Conservation (phyloP, 1,284 basidiomycete species). For the Coniferiporia weirii region DNA sequence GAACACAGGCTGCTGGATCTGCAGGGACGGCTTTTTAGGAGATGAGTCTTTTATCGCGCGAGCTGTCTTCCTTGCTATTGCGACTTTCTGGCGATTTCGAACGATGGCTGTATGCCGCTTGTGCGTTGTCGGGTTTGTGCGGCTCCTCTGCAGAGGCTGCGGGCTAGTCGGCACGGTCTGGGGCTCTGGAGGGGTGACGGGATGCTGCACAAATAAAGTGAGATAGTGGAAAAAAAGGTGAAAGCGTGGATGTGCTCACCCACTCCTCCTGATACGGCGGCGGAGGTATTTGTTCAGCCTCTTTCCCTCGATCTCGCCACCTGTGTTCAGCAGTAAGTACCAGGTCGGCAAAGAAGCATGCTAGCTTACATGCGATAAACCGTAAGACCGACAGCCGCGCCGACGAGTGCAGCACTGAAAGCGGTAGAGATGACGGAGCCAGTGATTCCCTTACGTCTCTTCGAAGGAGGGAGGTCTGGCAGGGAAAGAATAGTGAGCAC, state of each 20-base stretch:
- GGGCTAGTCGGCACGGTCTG: not conserved
- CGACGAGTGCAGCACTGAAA: conserved; percentile 73
- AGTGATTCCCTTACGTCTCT: conserved; percentile 62
- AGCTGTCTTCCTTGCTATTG: not conserved
- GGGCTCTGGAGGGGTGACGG: not conserved
- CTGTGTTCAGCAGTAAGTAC: conserved; percentile 25
- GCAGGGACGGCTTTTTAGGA: conserved; percentile 6
- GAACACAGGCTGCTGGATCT: conserved; percentile 5
- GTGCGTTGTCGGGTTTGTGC: not conserved
- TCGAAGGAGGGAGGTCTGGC: conserved; percentile 43
- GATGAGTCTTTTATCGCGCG: not conserved
- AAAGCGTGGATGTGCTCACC: conserved; percentile 28
- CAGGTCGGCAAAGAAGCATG: conserved; percentile 19
- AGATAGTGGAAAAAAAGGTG: not conserved
- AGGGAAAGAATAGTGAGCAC: conserved; percentile 10
- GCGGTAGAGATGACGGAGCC: conserved; percentile 76
- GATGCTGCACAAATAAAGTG: not conserved
- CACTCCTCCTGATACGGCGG: conserved; percentile 64
- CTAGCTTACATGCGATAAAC: conserved; percentile 71
- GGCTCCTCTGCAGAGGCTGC: not conserved
- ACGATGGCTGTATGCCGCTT: not conserved
- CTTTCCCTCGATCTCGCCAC: conserved; percentile 69
- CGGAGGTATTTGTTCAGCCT: conserved; percentile 42
- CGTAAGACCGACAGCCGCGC: conserved; percentile 75
- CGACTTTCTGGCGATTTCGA: conserved; percentile 3